Conservation (phyloP, 257 asterid species). For the Lantana camara region DNA sequence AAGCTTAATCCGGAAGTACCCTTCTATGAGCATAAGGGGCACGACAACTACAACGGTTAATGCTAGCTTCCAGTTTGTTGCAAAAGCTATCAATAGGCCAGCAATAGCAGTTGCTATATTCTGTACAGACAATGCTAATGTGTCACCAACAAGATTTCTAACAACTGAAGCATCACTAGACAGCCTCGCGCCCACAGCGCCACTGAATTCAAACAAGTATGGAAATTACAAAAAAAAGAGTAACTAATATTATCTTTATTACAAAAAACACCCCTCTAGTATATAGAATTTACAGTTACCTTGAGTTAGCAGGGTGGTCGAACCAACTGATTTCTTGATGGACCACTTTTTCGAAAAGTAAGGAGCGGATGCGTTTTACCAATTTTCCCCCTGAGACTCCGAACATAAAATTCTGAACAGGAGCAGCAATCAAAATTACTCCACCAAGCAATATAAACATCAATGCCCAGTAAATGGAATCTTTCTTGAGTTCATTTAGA, state of each 20-base stretch:
- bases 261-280: too few species aligned
- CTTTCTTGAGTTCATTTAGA: conserved; percentile 30
- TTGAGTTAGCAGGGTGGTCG: conserved; percentile 48
- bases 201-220: conserved; percentile 34
- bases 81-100: conserved; percentile 34
- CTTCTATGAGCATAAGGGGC: conserved; percentile 36
- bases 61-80: conserved; percentile 43
- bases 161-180: conserved; percentile 56
- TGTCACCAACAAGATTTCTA: conserved; percentile 41
- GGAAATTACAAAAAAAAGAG: too few species aligned
- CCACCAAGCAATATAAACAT: conserved; percentile 43
- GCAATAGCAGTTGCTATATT: conserved; percentile 38
- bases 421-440: conserved; percentile 32
- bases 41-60: conserved; percentile 35
- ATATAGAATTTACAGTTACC: conserved; percentile 7
- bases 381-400: conserved; percentile 51
- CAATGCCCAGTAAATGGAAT: conserved; percentile 48
- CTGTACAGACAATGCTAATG: conserved; percentile 39
- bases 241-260: too few species aligned
- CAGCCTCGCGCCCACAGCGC: conserved; percentile 57
- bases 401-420: conserved; percentile 42
- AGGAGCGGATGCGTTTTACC: conserved; percentile 39
- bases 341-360: conserved; percentile 40
- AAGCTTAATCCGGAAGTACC: conserved; percentile 33
- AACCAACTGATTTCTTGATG: conserved; percentile 53